These are phyloP conservation scores for Cladophialophora exuberans DNA, from an alignment of 2,329 filamentous ascomycete species.

Conservation along the genomic window DNA sequence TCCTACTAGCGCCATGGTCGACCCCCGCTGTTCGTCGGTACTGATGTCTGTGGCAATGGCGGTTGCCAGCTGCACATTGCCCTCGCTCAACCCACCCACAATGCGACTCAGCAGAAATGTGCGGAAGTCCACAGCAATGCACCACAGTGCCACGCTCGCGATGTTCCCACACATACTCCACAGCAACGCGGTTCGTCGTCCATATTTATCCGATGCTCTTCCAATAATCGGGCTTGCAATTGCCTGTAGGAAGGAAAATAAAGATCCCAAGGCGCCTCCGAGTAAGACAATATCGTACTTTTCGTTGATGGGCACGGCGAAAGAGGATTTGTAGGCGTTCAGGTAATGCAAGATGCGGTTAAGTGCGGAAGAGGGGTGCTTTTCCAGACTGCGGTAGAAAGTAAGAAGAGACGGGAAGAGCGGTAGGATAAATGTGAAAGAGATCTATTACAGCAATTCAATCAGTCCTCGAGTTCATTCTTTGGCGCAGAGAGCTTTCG, in stretches of 20 bases:
- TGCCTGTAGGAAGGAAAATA: conserved; percentile 92
- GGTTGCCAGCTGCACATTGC: conserved; percentile 93
- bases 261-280: conserved; percentile 86
- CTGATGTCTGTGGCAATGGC: conserved; percentile 97
- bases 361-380: conserved; percentile 67
- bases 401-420: conserved; percentile 93
- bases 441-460: conserved; percentile 76
- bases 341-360: conserved; percentile 78
- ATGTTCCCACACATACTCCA: conserved; percentile 94
- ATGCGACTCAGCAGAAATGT: conserved; percentile 93
- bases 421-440: conserved; percentile 97
- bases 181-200: conserved; percentile 82
- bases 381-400: conserved; percentile 88
- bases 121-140: conserved; percentile 88
- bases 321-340: conserved; percentile 93
- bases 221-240: conserved; percentile 92
- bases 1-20: conserved; percentile 94
- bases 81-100: conserved; percentile 91
- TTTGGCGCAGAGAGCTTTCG: too few species aligned
- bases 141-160: conserved; percentile 90
- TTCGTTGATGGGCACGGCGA: conserved; percentile 89
- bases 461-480: too few species aligned
- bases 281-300: conserved; percentile 96
- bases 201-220: conserved; percentile 82
- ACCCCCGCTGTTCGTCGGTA: conserved; percentile 78